phyloP scores from a whole-genome alignment of 2,329 filamentous ascomycete genomes.

The Colletotrichum sp. region DNA sequence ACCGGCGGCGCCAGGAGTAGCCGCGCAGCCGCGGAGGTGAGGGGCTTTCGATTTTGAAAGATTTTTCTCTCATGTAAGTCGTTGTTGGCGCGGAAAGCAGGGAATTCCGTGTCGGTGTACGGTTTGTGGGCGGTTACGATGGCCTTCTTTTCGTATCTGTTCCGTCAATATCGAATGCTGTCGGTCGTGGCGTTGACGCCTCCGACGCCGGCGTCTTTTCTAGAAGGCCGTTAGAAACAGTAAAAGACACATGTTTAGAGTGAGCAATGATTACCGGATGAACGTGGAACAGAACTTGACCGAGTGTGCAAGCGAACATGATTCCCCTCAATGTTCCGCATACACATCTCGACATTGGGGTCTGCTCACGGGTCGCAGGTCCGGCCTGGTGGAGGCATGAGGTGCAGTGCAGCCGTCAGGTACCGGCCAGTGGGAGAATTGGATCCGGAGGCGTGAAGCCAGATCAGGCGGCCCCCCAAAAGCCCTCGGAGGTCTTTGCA shows the following conservation, averaged over 20 bases:
- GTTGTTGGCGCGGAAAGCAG: not conserved
- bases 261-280: not conserved
- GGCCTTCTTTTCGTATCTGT: not conserved
- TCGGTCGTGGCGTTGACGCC: not conserved
- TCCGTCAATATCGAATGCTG: not conserved
- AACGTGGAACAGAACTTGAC: not conserved
- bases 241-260: not conserved
- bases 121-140: not conserved
- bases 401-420: slow-evolving; percentile 6
- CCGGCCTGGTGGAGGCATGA: not conserved
- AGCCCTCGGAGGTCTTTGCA: not conserved
- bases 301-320: not conserved
- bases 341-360: not conserved
- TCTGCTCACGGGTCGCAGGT: not conserved
- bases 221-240: not conserved
- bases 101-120: not conserved
- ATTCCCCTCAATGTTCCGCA: not conserved
- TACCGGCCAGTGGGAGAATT: not conserved
- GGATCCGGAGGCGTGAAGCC: not conserved
- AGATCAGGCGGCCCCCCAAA: not conserved
- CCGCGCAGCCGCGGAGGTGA: not conserved
- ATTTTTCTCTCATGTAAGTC: not conserved
- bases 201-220: not conserved
- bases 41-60: not conserved
- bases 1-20: not conserved